Percentiles rank a stretch among this genome's conserved stretches.
Conservation (phyloP, 116 monocot species). For the Cymodocea nodosa region DNA sequence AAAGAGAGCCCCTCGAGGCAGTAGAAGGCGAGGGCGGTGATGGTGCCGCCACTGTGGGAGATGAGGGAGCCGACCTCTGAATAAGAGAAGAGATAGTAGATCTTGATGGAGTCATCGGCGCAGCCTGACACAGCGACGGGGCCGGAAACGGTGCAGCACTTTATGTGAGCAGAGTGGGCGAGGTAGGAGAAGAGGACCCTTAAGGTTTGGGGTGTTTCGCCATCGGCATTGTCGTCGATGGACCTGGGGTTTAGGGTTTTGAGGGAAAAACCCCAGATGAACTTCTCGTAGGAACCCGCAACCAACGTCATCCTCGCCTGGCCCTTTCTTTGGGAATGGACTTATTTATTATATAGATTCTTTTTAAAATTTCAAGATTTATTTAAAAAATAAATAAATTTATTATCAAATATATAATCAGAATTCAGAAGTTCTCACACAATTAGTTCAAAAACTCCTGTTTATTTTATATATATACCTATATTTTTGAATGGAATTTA, state of each 20-base stretch:
- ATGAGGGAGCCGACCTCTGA: conserved; percentile 61
- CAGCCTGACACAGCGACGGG: conserved; percentile 75
- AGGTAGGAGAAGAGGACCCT: conserved; percentile 75
- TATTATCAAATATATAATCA: too few relatives aligned
- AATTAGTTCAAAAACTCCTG: too few relatives aligned
- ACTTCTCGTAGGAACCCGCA: conserved; percentile 93
- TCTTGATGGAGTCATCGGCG: conserved; percentile 68
- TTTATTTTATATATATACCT: too few relatives aligned
- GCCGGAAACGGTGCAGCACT: conserved; percentile 53
- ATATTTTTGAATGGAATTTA: too few relatives aligned
- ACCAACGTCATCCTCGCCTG: conserved; percentile 51
- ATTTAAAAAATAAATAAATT: too few relatives aligned
- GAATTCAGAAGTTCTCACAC: too few relatives aligned
- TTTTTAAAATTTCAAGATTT: too few relatives aligned
- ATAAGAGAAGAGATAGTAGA: conserved; percentile 68
- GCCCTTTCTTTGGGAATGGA: too few relatives aligned
- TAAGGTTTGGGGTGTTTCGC: conserved; percentile 11
- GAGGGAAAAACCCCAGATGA: conserved; percentile 90
- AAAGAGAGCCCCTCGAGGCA: conserved; percentile 32
- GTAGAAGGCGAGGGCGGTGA: conserved; percentile 61
- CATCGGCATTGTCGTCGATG: background rate
- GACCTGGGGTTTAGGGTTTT: conserved; percentile 27
- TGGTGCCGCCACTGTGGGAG: conserved; percentile 23
- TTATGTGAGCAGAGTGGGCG: conserved; percentile 65
- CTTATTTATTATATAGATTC: too few relatives aligned